Evolutionary conservation across 139 green algal genomes (phyloP), one percentile per base, ranked within the genome.

Genomic region (Edaphochlamys debaryana): DNA sequence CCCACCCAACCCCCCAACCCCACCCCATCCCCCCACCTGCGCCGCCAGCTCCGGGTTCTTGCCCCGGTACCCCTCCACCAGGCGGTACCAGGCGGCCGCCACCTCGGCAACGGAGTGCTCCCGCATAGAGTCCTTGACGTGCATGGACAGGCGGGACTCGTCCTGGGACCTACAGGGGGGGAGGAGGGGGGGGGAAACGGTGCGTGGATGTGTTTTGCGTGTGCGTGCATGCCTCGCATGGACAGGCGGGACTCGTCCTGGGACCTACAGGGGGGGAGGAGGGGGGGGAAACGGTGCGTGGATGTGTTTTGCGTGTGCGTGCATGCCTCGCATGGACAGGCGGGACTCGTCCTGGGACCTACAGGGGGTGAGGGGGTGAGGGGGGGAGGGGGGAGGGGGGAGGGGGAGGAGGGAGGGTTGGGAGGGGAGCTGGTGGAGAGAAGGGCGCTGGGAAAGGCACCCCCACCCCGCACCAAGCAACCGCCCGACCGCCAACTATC

Each of bases 91-190:
- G 8, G 94, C 89, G 3, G 84, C 88, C 5, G 92, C 91, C 36
- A 99, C 71, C 37, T 96, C 93, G 4, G 25, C 64, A 20, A 98
- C 91, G 68, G 92, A 95, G n/a, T 90, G 87, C 71, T 98, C 95
- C 6, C 97, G 91, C 96, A 99, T 98, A 63, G 91, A 89, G 80
- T 99, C 97, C 89, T 99, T 98, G 32, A 99, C 86, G n/a, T 93
- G 85, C 93, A 98, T 97, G 72, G 82, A 93, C 75, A 92, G 86
- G 79, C 92, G 92, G 60, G 88, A 91, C 63, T 96, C 95, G 42
- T 95, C 94, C 42, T 93, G 88, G 13, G 92, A 94, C 87, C 91
- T 95, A 80, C 38, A 6, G 42, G 4, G 29, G 41, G 7, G 68
- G 68, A 17, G 63, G 23, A 38, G 60, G 30, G 54, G 17, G 8